A percentile compares a stretch with the other conserved stretches of the same genome.
phyloP scores from a whole-genome alignment of 2,329 filamentous ascomycete species.

The Cladobotryum mycophilum region DNA sequence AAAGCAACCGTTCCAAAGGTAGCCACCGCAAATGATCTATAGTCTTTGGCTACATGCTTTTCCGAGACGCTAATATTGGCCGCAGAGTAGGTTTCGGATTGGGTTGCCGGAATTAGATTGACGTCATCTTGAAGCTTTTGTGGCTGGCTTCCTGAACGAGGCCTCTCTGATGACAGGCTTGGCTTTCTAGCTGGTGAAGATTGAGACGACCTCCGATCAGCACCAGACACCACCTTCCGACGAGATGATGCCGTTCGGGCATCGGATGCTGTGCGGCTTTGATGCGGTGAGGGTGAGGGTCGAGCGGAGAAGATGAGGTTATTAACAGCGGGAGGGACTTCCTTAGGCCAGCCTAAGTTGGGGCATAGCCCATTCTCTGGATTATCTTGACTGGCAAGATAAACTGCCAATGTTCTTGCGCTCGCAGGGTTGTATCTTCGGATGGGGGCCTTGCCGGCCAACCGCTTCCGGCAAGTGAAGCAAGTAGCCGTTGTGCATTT shows the following conservation, averaged over 20 bases:
- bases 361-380: slow-evolving; percentile 65
- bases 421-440: slow-evolving; percentile 76
- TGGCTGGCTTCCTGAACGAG: not conserved
- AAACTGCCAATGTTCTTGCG: slow-evolving; percentile 72
- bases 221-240: slow-evolving; percentile 2
- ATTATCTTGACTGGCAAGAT: slow-evolving; percentile 73
- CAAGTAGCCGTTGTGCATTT: slow-evolving; percentile 71
- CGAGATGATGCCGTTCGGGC: not conserved
- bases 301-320: slow-evolving; percentile 40
- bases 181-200: not conserved
- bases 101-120: not conserved
- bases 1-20: slow-evolving; percentile 60
- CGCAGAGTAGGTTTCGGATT: not conserved
- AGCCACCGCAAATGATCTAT: slow-evolving; percentile 56
- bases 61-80: slow-evolving; percentile 37
- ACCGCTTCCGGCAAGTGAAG: slow-evolving; percentile 67
- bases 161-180: slow-evolving; percentile 5
- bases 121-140: slow-evolving; percentile 1
- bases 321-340: slow-evolving; percentile 39
- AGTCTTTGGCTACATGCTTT: slow-evolving; percentile 45
- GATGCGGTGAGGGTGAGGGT: slow-evolving; percentile 13
- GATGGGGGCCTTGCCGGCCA: slow-evolving; percentile 60
- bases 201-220: slow-evolving; percentile 1
- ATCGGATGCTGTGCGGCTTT: not conserved
- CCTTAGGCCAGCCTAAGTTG: slow-evolving; percentile 36